Base-by-base conservation (phyloP, 768 basidiomycete species). In the Calvatia gigantea region DNA sequence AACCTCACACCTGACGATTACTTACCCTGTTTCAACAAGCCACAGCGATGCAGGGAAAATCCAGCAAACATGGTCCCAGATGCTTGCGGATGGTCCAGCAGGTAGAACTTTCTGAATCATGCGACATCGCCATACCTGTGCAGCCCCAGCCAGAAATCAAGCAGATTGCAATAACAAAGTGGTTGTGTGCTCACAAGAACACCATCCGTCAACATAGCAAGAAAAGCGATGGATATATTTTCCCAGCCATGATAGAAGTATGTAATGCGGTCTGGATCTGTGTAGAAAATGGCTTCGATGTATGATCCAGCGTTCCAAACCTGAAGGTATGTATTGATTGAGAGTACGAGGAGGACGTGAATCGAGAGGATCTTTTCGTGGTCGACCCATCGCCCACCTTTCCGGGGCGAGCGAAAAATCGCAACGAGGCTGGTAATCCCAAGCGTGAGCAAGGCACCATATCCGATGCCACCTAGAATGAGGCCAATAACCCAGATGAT, bases 81-180 rank as follows among this genome's bases (percentile, higher is more conserved):
- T 19, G 1, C 46, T 12, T 11, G 27, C 38, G 6, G 15, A 15
- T 6, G 15, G 38, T 15, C 3, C 4, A 1, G 2, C 25, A 14
- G 15, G 3, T 8, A 51, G 27, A 2, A 28, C 39, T 28, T 42
- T 51, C 21, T 51, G 37, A n/a, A 42, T 25, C 50, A n/a, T 23
- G 21, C 42, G 42, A 19, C 50, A 51, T 28, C 50, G 38, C 50
- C 50, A 51, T 11, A 51, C 28, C 50, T 51, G 21, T 17, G 15
- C 5, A 11, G 11, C 12, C 15, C 25, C 21, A 6, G 28, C 15
- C 3, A n/a, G 15, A n/a, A 28, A 9, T 5, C 27, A 39, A 51
- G 37, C 6, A 21, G 9, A 1, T 32, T 47, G 12, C 23, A 1
- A 21, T 23, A n/a, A 11, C 27, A 27, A 28, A 11, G 23, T 8